Evolutionary conservation across 768 basidiomycete genomes (phyloP), one percentile per base, ranked within the genome.

Genomic region (Boletus patriciae): DNA sequence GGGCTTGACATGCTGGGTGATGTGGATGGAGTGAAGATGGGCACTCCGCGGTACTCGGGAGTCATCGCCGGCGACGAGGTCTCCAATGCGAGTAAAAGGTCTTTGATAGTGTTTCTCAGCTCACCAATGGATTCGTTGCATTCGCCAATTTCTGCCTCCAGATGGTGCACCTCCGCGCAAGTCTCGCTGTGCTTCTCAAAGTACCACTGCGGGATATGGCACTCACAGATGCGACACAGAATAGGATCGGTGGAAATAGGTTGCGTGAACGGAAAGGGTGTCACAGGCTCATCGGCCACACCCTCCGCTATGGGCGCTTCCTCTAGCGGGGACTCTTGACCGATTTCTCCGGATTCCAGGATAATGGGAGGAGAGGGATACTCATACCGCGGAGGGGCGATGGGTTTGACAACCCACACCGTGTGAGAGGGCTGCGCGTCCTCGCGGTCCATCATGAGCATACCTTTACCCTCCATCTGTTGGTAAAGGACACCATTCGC

Each of bases 141-240:
- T 67, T 94, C 92, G 38, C 82, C 76, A 62, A 98, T 94, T 72
- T 97, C 95, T 18, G 94, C 94, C 73, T 99, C 97, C 59, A 99
- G 80, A 44, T 92, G 87, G 74, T 99, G 97, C 4, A 91, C 88
- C 75, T 98, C 96, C 62, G 86, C 92, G 65, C 97, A 99, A 12
- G 95, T 98, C 75, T 99, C 97, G 81, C 94, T 98, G 77, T 99
- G 97, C 77, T 98, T 98, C 77, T 98, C 97, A 71, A 99, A 99
- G 77, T 94, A 99, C 97, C 97, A 99, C 59, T 96, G 91, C 3
- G 96, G 95, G 55, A 98, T 90, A 63, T 90, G 87, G 67, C 90
- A 86, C 74, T 99, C 97, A 78, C 97, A 99, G 60, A 99, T 99
- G 31, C 97, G 90, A 76, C 97, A 98, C 21, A 99, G 80, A 49